Percentiles rank a stretch among this genome's conserved stretches.
phyloP scores from a whole-genome alignment of 2,329 filamentous ascomycete genomes.

The Cadophora sp. region DNA sequence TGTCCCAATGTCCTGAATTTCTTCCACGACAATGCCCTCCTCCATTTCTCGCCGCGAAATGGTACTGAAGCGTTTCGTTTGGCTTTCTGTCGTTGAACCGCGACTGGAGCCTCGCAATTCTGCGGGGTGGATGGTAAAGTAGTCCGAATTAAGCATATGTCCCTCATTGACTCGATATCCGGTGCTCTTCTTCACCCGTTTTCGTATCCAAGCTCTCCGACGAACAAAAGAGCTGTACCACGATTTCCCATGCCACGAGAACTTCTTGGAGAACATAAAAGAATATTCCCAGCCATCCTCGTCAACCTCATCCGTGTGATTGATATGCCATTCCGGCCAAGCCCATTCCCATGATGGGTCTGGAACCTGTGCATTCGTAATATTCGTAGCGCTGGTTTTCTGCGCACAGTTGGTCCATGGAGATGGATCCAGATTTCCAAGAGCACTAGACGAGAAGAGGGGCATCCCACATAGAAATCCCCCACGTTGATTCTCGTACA shows the following conservation, averaged over 20 bases:
- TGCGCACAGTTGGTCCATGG: conserved; percentile 81
- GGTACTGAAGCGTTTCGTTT: conserved; percentile 38
- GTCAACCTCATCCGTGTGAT: conserved; percentile 81
- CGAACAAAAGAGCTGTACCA: conserved; percentile 98
- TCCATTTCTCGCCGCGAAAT: conserved; percentile 41
- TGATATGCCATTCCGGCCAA: conserved; percentile 69
- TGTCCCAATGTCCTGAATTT: conserved; percentile 62
- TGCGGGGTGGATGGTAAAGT: conserved; percentile 76
- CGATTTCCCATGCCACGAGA: conserved; percentile 85
- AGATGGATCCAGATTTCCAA: conserved; percentile 84
- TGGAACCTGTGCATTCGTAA: conserved; percentile 87
- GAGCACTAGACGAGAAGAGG: conserved; percentile 85
- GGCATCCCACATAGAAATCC: conserved; percentile 88
- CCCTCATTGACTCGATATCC: conserved; percentile 54
- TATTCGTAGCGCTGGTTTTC: conserved; percentile 67
- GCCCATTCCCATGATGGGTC: conserved; percentile 96
- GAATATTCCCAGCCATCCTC: conserved; percentile 97
- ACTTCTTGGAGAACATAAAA: conserved; percentile 78
- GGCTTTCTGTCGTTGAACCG: conserved; percentile 36
- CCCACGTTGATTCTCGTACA: conserved; percentile 96
- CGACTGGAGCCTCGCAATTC: conserved; percentile 52
- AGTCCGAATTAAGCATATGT: conserved; percentile 76
- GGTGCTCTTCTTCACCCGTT: conserved; percentile 69
- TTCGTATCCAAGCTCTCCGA: conserved; percentile 84
- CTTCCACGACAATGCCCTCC: conserved; percentile 58